A percentile compares a stretch with the other conserved stretches of the same genome.
Conservation (phyloP, 169 alveolate species). For the Eimeria maxima region DNA sequence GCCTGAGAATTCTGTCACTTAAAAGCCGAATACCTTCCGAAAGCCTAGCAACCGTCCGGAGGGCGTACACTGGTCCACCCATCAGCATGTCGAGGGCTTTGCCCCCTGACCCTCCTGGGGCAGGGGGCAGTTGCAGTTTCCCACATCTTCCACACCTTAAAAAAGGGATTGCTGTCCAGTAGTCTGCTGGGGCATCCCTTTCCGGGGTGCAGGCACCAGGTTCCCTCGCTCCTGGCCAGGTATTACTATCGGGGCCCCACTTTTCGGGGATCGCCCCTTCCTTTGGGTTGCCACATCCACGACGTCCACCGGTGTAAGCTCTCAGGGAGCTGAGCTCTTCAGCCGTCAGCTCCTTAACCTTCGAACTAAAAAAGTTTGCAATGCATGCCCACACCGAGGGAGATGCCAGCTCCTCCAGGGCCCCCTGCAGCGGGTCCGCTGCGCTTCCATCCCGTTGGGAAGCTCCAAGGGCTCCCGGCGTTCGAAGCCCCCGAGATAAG, state of each 20-base stretch:
- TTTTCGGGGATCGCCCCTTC: not conserved
- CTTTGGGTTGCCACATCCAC: not conserved
- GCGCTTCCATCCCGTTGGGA: conserved; percentile 16
- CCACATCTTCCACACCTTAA: conserved; percentile 55
- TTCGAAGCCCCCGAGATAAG: conserved; percentile 47
- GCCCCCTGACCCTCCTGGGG: not conserved
- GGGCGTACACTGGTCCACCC: conserved; percentile 73
- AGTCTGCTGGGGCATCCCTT: not conserved
- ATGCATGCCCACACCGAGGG: conserved; percentile 69
- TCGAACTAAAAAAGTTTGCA: conserved; percentile 32
- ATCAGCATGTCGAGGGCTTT: conserved; percentile 46
- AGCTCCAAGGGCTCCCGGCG: conserved; percentile 40
- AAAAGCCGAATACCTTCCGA: conserved; percentile 61
- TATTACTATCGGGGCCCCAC: not conserved
- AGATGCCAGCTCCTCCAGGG: conserved; percentile 65
- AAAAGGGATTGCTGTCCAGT: not conserved
- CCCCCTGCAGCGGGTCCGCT: conserved; percentile 68
- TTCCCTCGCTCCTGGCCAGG: not conserved
- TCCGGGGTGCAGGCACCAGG: not conserved
- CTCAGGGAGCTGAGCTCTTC: conserved; percentile 45
- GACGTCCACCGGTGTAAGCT: not conserved
- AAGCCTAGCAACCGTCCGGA: conserved; percentile 55
- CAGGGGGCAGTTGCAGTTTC: conserved; percentile 52
- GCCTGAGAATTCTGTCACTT: conserved; percentile 62
- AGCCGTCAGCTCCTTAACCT: conserved; percentile 59